Evolutionary conservation across 2,329 filamentous ascomycete species (phyloP), one percentile per base, ranked within the genome.

Genomic region (Penicillium sclerotigenum): DNA sequence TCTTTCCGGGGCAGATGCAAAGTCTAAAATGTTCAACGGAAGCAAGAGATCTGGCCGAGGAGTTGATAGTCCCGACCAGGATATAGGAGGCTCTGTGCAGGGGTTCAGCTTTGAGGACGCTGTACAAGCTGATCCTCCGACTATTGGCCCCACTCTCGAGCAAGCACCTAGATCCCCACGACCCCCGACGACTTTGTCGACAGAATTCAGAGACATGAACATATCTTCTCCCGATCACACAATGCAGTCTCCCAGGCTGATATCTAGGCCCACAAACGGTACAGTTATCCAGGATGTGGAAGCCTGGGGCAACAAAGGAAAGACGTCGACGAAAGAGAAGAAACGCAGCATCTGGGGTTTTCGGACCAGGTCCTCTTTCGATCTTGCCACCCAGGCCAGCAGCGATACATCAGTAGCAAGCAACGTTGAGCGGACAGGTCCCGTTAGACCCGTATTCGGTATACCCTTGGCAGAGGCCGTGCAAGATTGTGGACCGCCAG

Each of bases 381-480:
- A 75, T 83, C 71, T 82, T 48, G 76, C 76, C 38, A 71, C 75
- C 24, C 65, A 76, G 54, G 62, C 63, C 9, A 62, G 54, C 26
- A 63, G 68, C 52, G 73, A 74, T 18, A 57, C 62, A 18, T 61
- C 65, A 46, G 76, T 80, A 4, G 69, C 83, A 14, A 81, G 80
- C 26, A 80, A 77, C 54, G 76, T 72, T 14, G 77, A 72, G 62
- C 66, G 71, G 52, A 81, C 77, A 57, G 83, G 84, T 16, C 80
- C 85, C 0, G 75, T 86, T 14, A 82, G 86, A 36, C 84, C 88
- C 54, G 89, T 91, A 4, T 99, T 99, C 71, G 94, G 94, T 2
- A 88, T 90, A 31, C 85, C 90, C 5, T 77, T 99, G 50, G 85
- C 85, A 9, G 93, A 97, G 67, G 94, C 94, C 26, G 92, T 96